Evolutionary conservation across 352 stramenopile genomes (phyloP), one percentile per base, ranked within the genome.

Genomic region (Globisporangium splendens): DNA sequence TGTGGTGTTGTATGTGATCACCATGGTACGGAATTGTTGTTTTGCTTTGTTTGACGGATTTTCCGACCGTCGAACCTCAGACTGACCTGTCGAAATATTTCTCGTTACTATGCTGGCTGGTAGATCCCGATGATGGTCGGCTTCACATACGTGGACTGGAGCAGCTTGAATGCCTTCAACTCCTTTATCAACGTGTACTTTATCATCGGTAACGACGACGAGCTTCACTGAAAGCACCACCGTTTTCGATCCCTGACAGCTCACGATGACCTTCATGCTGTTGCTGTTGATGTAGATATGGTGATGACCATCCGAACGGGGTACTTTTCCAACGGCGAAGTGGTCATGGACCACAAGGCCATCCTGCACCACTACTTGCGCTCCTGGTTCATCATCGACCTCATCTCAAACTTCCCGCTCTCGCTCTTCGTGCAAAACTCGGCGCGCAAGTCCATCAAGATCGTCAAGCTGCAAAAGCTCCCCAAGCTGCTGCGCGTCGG

Each of bases 391-490:
- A 73, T 93, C 38, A 70, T 95, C 15, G 85, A 95, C 59, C 56
- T 93, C 42, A 69, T 93, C 50, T 92, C 83, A 20, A 93, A 90
- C 51, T 91, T 95, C 44, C 85, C 85, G n/a, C 69, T 93, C 35
- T 63, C 84, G 14, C 65, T 91, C 0, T 84, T 92, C 42, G 69
- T 90, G 4, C 51, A 73, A 28, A 75, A 62, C 17, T 78, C 82
- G 15, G 75, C 75, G 11, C 65, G 68, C 21, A 89, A 89, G 62
- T 89, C 80, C 15, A 63, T 93, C 54, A 94, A 93, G 56, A 90
- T 93, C 28, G 69, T 92, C 11, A 92, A 92, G 41, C 64, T 96
- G 2, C 79, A 93, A 54, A 95, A 93, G 46, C 81, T 92, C n/a
- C 83, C 82, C 13, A 93, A 92, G 58, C 59, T 95, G 5, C 66